Evolutionary conservation across 192 early-diverging fungal species (phyloP).

Genomic region (Pilobolus umbonatus): DNA sequence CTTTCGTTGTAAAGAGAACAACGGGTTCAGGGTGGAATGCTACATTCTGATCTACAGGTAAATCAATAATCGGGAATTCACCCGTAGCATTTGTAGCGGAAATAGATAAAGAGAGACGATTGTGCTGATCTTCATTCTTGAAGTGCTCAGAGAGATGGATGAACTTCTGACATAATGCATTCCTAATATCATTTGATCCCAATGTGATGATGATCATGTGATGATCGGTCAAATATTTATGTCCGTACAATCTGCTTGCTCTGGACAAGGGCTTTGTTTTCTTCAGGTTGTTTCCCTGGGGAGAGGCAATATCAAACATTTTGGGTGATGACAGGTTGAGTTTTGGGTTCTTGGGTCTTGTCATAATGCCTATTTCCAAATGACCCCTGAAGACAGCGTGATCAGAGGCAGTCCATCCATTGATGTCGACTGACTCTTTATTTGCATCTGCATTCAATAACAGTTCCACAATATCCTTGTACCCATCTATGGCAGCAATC

Average conservation of each 20-base stretch:
- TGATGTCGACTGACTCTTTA: constrained; percentile 39
- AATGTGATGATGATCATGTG: constrained; percentile 61
- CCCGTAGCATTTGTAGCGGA: constrained; percentile 57
- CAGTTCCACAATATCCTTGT: constrained; percentile 44
- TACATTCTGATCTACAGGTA: constrained; percentile 42
- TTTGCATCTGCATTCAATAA: constrained; percentile 52
- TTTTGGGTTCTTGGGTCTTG: constrained; percentile 29
- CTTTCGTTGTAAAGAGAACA: constrained; percentile 45
- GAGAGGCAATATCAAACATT: not conserved
- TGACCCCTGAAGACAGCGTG: constrained; percentile 60
- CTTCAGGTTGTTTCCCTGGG: not conserved
- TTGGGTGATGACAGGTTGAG: constrained; percentile 4
- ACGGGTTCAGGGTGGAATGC: constrained; percentile 45
- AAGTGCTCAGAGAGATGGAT: constrained; percentile 41
- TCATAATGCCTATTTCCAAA: constrained; percentile 40
- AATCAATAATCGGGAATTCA: constrained; percentile 49
- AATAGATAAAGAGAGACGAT: constrained; percentile 46
- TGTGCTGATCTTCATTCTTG: not conserved
- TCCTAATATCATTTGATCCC: constrained; percentile 57
- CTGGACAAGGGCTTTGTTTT: constrained; percentile 15
- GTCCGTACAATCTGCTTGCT: constrained; percentile 54
- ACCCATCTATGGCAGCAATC: constrained; percentile 61
- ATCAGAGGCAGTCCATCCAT: constrained; percentile 57
- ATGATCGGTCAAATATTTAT: constrained; percentile 55
- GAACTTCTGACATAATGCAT: constrained; percentile 29